Percentiles rank a stretch among this genome's conserved stretches.
Evolutionary conservation across 1,139 yeast species (phyloP).

Genomic region (Sugiyamaella xylanicola): DNA sequence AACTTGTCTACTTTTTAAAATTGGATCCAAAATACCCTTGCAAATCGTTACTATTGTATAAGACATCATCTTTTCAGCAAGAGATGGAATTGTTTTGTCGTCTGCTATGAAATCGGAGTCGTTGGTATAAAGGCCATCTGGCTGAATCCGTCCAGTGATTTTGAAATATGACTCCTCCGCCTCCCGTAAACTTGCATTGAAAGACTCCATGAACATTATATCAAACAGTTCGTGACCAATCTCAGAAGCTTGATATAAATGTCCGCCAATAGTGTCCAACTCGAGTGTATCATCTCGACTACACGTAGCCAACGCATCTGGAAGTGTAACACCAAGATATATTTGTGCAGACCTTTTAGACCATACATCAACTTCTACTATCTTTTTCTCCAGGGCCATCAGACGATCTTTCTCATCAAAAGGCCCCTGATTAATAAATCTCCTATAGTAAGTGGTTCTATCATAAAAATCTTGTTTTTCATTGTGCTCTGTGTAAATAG

Average conservation of each 20-base stretch:
- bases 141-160: no score
- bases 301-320: neutral
- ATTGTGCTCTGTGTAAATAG: neutral
- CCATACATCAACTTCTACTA: neutral
- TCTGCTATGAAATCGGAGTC: no score
- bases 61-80: neutral
- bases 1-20: no score
- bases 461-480: neutral
- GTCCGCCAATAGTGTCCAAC: neutral
- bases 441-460: no score
- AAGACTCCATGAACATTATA: no score
- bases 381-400: neutral
- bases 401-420: no score
- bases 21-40: neutral
- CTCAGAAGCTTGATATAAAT: neutral
- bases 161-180: no score
- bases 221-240: no score
- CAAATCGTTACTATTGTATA: neutral
- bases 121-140: no score
- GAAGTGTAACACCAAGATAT: neutral
- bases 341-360: neutral
- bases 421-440: no score
- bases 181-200: no score
- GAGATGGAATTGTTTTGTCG: no score
- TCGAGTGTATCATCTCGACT: neutral